Evolutionary conservation across 345 rosid genomes (phyloP).

Genomic region (Draba incana): DNA sequence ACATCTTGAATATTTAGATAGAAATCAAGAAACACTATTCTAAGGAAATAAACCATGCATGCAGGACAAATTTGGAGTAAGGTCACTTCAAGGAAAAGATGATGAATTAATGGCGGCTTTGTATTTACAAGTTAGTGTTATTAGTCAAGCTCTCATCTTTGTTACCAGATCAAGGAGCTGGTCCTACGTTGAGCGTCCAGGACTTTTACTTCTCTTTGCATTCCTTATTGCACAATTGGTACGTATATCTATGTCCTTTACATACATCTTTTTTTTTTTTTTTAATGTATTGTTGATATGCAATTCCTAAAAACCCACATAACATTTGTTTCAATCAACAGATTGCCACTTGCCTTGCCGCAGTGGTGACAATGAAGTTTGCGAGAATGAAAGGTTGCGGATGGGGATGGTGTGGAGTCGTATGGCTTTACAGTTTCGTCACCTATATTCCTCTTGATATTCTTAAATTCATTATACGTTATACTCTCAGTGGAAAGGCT

Average conservation of each 20-base stretch:
- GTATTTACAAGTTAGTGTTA: too few species aligned
- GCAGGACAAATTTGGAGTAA: not conserved
- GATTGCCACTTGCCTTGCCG: constrained; percentile 61
- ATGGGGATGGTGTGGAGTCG: constrained; percentile 73
- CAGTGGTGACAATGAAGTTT: constrained; percentile 57
- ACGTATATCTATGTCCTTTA: not conserved
- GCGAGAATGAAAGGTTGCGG: constrained; percentile 60
- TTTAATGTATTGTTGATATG: too few species aligned
- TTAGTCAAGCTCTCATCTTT: too few species aligned
- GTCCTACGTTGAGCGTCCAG: too few species aligned
- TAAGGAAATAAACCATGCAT: not conserved
- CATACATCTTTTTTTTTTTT: too few species aligned
- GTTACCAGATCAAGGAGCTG: too few species aligned
- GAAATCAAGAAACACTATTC: not conserved
- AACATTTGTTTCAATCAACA: constrained; percentile 9
- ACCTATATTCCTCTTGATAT: constrained; percentile 66
- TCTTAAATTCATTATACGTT: constrained; percentile 68
- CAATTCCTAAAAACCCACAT: not conserved
- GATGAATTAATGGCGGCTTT: too few species aligned
- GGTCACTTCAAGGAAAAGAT: too few species aligned
- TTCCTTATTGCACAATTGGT: not conserved
- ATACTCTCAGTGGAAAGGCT: constrained; percentile 54
- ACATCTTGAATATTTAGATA: too few species aligned
- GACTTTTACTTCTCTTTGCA: not conserved
- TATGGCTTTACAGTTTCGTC: constrained; percentile 60